Evolutionary conservation across 2,329 filamentous ascomycete species (phyloP), one percentile per base, ranked within the genome.

Genomic region (Endoconidiophora polonica): DNA sequence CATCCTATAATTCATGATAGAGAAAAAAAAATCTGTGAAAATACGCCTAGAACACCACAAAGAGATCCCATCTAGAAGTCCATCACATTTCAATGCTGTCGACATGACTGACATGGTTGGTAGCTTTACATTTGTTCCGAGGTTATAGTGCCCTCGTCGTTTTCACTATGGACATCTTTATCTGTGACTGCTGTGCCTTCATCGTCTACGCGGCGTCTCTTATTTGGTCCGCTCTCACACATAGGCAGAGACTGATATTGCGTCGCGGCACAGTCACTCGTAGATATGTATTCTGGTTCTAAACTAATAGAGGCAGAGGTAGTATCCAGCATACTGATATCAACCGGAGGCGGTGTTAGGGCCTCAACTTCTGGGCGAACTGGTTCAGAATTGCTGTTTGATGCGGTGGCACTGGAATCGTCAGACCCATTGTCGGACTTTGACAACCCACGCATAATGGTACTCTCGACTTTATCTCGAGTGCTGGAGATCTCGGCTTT

Each of bases 381-480:
- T 10, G 77, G 76, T 55, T 86, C 83, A 23, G 38, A 40, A n/a
- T 33, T 38, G 7, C 44, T 41, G 38, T 44, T 47, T 9, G 44
- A 36, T 14, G 39, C 36, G 37, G 18, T 26, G n/a, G 36, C 33
- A 14, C 38, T 22, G 24, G 37, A n/a, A 12, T 29, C 39, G 23
- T 33, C 23, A 10, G 24, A 14, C 14, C 20, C 40, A 22, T 75
- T 71, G 48, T 68, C 69, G 6, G 79, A 73, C 1, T 76, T 74
- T 12, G 79, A 77, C 20, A 94, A 73, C 6, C 85, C 86, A 47
- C 83, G 78, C 74, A 98, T 86, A 57, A 98, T 96, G 45, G 78
- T 81, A 56, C 90, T 78, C 63, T 98, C 91, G 5, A 98, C 87
- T 44, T 91, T 83, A 48, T 81, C 79, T 64, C 93, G 94, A 66